phyloP scores from a whole-genome alignment of 2,329 filamentous ascomycete species.

The Ophiocordyceps camponoti-saundersi region DNA sequence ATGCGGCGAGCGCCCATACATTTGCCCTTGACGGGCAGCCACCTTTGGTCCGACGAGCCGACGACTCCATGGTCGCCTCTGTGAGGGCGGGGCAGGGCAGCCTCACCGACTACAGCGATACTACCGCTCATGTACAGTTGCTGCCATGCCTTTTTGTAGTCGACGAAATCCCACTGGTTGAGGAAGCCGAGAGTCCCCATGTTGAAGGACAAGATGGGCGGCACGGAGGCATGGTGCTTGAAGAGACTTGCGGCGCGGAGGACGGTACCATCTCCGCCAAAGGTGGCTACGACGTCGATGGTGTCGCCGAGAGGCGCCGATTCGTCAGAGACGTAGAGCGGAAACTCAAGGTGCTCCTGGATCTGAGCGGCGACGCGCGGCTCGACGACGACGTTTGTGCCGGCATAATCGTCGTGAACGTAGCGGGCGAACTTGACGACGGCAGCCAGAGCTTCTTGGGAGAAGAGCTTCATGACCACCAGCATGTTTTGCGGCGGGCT shows the following conservation, averaged over 20 bases:
- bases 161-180: conserved; percentile 88
- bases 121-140: conserved; percentile 76
- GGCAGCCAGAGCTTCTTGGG: conserved; percentile 32
- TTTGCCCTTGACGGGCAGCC: conserved; percentile 63
- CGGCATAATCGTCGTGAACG: conserved; percentile 63
- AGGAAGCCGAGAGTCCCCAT: conserved; percentile 94
- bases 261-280: conserved; percentile 58
- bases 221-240: conserved; percentile 63
- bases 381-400: conserved; percentile 71
- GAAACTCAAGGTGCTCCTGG: conserved; percentile 53
- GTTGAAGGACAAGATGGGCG: conserved; percentile 84
- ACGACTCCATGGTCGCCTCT: conserved; percentile 10
- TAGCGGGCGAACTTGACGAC: conserved; percentile 47
- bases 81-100: conserved; percentile 13
- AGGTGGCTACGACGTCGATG: conserved; percentile 74
- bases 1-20: conserved; percentile 59
- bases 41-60: conserved; percentile 23
- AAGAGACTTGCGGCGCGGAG: conserved; percentile 34
- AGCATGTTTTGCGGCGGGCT: conserved; percentile 38
- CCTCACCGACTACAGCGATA: conserved; percentile 29
- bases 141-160: conserved; percentile 82
- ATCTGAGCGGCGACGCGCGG: conserved; percentile 54
- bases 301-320: conserved; percentile 50
- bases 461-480: conserved; percentile 40
- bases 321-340: conserved; percentile 45